Base-by-base conservation (phyloP, 2,329 filamentous ascomycete species). In the Venturia aucupariae region DNA sequence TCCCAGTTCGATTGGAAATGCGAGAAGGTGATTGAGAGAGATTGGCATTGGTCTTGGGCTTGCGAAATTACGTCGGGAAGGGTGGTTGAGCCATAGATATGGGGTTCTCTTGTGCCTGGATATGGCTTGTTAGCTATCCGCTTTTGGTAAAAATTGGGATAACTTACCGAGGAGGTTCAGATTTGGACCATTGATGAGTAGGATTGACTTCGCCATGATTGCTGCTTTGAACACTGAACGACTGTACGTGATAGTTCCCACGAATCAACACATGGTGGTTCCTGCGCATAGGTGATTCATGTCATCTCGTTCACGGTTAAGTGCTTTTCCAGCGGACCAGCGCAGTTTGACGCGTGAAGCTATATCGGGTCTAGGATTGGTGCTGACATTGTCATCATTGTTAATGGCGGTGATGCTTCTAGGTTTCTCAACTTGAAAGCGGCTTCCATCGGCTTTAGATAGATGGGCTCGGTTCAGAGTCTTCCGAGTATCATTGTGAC, bases 171-270 rank as follows among this genome's bases (percentile, higher is more conserved):
- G 82, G 61, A 92, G 86, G 76, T 92, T 92, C 70, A 92, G 86
- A 74, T 92, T 92, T 39, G 89, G 88, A n/a, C 89, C 89, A 75
- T 91, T 91, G 78, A 92, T 85, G 68, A 91, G 80, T 69, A 91
- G 85, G 71, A 91, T 85, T 55, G 71, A 75, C 68, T 75, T 76
- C 46, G 74, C 68, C 76, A 75, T 76, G 27, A 22, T 65, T 64
- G 5, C 27, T 57, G 51, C 19, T 54, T 2, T 30, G 24, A 35
- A 3, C 4, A 35, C 24, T 22, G 44, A 11, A 48, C 11, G 35
- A 63, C 24, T 48, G 24, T 46, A 11, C 7, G 22, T 4, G n/a
- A 30, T 42, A 4, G 24, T 8, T 8, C n/a, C 11, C 38, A 61
- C 15, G 38, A 42, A 61, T 27, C 22, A 46, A 42, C 10, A 2